phyloP scores from a whole-genome alignment of 1,284 basidiomycete species.

The Cryptococcus sp. region DNA sequence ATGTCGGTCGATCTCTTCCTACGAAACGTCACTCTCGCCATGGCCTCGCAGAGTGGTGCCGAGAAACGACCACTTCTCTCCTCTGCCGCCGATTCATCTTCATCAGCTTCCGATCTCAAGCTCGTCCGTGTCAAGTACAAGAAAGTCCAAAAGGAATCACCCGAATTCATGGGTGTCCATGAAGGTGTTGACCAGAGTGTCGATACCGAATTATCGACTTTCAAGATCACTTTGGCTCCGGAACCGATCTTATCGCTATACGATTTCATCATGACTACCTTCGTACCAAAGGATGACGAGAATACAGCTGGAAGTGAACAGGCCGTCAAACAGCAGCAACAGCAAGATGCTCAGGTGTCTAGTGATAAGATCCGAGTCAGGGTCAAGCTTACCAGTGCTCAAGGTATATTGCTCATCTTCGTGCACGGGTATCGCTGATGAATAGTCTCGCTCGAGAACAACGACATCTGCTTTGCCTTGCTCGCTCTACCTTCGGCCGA shows the following conservation, averaged over 20 bases:
- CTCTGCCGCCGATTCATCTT: slow-evolving; percentile 56
- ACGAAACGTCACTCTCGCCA: slow-evolving; percentile 58
- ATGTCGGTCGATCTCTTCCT: slow-evolving; percentile 85
- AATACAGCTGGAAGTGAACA: slow-evolving; percentile 23
- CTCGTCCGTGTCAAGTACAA: slow-evolving; percentile 81
- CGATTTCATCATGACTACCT: slow-evolving; percentile 97
- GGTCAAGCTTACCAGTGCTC: slow-evolving; percentile 81
- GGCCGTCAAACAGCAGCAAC: slow-evolving; percentile 10
- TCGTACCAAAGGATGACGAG: slow-evolving; percentile 59
- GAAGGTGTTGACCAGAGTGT: slow-evolving; percentile 87
- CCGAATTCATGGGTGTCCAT: slow-evolving; percentile 76
- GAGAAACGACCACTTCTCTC: slow-evolving; percentile 69
- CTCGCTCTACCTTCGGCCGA: slow-evolving; percentile 88
- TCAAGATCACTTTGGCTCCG: slow-evolving; percentile 84
- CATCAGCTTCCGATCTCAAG: slow-evolving; percentile 52
- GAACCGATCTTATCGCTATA: slow-evolving; percentile 89
- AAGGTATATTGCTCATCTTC: slow-evolving; percentile 54
- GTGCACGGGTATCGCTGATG: slow-evolving; percentile 1
- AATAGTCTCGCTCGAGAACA: slow-evolving; percentile 78
- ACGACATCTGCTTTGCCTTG: slow-evolving; percentile 69
- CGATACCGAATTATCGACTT: slow-evolving; percentile 84
- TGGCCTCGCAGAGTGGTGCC: slow-evolving; percentile 58
- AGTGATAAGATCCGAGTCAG: slow-evolving; percentile 72
- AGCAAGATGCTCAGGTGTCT: slow-evolving; percentile 11
- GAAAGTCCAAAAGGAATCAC: slow-evolving; percentile 76